Conservation (phyloP, 805 yeast genomes). For the Ogataea polymorpha region DNA sequence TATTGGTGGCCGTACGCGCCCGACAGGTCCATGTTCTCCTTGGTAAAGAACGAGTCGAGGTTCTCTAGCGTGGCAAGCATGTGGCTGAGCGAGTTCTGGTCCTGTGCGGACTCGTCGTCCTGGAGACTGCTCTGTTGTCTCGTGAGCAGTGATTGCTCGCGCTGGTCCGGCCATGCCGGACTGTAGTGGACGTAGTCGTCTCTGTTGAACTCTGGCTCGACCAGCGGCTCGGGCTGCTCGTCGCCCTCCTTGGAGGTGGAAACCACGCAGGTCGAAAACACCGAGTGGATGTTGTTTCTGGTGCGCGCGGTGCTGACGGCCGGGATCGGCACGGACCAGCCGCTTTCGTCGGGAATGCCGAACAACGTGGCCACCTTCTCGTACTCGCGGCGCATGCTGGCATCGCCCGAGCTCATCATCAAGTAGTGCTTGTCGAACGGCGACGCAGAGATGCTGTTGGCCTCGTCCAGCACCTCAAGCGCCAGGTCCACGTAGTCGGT, state of each 20-base stretch:
- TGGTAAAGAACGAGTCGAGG: slow-evolving; percentile 83
- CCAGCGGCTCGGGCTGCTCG: slow-evolving; percentile 31
- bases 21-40: slow-evolving; percentile 38
- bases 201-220: slow-evolving; percentile 44
- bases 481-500: slow-evolving; percentile 91
- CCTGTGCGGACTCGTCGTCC: slow-evolving; percentile 51
- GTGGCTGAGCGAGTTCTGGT: slow-evolving; percentile 72
- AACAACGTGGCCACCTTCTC: slow-evolving; percentile 85
- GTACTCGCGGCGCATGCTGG: slow-evolving; percentile 72
- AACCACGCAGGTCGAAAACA: slow-evolving; percentile 76
- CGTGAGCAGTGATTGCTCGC: slow-evolving; percentile 23
- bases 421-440: slow-evolving; percentile 88
- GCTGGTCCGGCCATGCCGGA: slow-evolving; percentile 27
- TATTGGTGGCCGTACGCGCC: slow-evolving; percentile 39
- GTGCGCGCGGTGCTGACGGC: slow-evolving; percentile 85
- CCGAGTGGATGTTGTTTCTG: slow-evolving; percentile 92
- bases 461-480: slow-evolving; percentile 82
- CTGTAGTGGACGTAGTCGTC: slow-evolving; percentile 49
- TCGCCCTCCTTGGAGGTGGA: slow-evolving; percentile 39
- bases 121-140: slow-evolving; percentile 24
- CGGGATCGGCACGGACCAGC: slow-evolving; percentile 98
- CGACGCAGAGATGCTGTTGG: slow-evolving; percentile 81
- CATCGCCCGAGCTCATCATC: slow-evolving; percentile 86
- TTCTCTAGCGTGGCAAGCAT: slow-evolving; percentile 93
- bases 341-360: slow-evolving; percentile 92